Evolutionary conservation across 2,329 filamentous ascomycete species (phyloP).

Genomic region (Diaporthe helianthi): DNA sequence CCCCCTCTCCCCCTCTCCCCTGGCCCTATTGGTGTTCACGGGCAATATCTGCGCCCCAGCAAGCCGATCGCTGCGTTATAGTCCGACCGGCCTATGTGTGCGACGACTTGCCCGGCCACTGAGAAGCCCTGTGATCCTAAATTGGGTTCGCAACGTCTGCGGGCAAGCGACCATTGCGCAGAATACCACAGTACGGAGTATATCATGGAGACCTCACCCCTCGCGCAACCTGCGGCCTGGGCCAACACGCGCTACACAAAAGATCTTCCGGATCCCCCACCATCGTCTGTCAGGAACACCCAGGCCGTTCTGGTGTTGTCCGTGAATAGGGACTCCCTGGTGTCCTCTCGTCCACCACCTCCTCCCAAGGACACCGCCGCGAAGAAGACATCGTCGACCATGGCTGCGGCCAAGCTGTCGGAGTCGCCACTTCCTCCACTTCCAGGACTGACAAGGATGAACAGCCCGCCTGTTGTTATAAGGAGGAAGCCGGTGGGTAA

Average conservation of each 20-base stretch:
- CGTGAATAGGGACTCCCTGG: constrained; percentile 33
- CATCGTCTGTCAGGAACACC: constrained; percentile 38
- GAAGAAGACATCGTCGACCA: constrained; percentile 12
- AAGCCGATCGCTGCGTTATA: constrained; percentile 22
- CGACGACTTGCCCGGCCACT: constrained; percentile 28
- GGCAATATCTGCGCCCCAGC: constrained; percentile 16
- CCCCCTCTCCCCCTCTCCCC: too few species aligned
- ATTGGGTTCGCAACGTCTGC: neutral
- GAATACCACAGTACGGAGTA: constrained; percentile 27
- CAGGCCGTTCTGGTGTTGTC: constrained; percentile 17
- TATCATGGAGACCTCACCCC: constrained; percentile 40
- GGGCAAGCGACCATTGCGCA: constrained; percentile 28
- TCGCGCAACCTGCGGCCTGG: constrained; percentile 39
- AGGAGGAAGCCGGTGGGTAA: constrained; percentile 34
- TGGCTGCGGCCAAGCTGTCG: constrained; percentile 20
- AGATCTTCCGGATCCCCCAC: constrained; percentile 60
- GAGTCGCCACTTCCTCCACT: constrained; percentile 31
- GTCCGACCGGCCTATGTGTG: constrained; percentile 10
- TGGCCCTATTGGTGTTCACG: constrained; percentile 4
- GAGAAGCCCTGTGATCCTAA: constrained; percentile 17
- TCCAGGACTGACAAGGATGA: constrained; percentile 27
- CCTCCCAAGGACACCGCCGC: constrained; percentile 33
- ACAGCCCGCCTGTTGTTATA: constrained; percentile 25
- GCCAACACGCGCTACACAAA: constrained; percentile 65
- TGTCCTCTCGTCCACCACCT: constrained; percentile 35